A percentile compares a stretch with the other conserved stretches of the same genome.
Evolutionary conservation across 1,139 yeast genomes (phyloP).

Genomic region (Pichia sp.): DNA sequence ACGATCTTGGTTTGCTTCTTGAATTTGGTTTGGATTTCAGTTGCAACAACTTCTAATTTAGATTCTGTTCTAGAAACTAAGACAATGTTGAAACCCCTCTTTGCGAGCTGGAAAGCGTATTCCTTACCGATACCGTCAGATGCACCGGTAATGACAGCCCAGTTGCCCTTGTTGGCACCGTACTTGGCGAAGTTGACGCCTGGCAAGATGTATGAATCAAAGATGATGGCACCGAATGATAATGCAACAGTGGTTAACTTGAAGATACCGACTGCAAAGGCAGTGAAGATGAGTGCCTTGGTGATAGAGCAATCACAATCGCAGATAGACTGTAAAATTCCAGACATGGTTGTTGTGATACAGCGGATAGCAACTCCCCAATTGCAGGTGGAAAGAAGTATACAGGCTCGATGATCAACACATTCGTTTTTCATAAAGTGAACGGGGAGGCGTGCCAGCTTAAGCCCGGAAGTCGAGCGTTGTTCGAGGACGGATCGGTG

Average conservation of each 20-base stretch:
- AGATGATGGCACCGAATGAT: conserved; percentile 42
- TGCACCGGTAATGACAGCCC: conserved; percentile 97
- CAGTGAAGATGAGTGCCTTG: conserved; percentile 34
- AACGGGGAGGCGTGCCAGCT: too few relatives aligned
- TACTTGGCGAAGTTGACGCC: conserved; percentile 61
- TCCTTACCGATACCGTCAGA: conserved; percentile 98
- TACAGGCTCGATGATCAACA: too few relatives aligned
- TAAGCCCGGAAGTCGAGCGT: too few relatives aligned
- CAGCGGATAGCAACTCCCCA: too few relatives aligned
- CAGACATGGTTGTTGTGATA: not conserved
- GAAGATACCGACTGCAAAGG: conserved; percentile 50
- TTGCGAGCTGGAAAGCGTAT: conserved; percentile 81
- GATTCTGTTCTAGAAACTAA: conserved; percentile 82
- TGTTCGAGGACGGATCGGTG: too few relatives aligned
- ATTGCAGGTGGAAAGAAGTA: too few relatives aligned
- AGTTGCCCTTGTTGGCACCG: conserved; percentile 63
- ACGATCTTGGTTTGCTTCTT: conserved; percentile 63
- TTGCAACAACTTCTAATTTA: conserved; percentile 66
- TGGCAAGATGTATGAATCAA: conserved; percentile 65
- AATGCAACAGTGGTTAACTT: conserved; percentile 43
- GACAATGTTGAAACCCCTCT: conserved; percentile 77
- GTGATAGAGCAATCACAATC: conserved; percentile 6
- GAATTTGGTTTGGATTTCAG: conserved; percentile 60
- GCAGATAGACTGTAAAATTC: not conserved
- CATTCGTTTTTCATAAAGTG: too few relatives aligned